Evolutionary conservation across 2,329 filamentous ascomycete species (phyloP), one percentile per base, ranked within the genome.

Genomic region (Penicillium sp.): DNA sequence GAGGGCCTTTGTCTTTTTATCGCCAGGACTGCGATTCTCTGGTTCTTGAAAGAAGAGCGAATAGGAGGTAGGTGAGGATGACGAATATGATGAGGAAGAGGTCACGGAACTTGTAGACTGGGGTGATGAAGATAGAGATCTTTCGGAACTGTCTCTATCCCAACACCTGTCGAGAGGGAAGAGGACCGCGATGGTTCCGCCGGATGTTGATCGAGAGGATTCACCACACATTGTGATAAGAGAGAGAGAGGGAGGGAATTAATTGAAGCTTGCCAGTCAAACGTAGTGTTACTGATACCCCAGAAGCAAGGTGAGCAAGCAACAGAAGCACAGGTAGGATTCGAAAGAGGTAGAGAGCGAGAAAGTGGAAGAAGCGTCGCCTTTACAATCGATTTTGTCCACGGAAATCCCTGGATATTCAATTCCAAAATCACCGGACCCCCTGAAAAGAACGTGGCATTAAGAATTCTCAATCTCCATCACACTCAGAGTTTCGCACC

Each of bases 201-300:
- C 68, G 26, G 59, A 73, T 26, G 77, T 77, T 11, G 59, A 77
- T 24, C 62, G 82, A 42, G 64, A 59, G 8, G 76, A 76, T 0
- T 59, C 49, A 11, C 66, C 73, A 4, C 81, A 81, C 18, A 74
- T 83, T 56, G 77, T 40, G 41, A 39, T 32, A 9, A 26, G 47
- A 28, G 4, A 35, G n/a, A 18, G 34, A 49, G 33, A 45, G 35
- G 9, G n/a, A 37, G 33, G 12, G 27, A 4, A 12, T 13, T 33
- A 32, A 43, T 26, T 27, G 9, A 11, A 25, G 18, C 18, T 18
- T 18, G 18, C 18, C 18, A 18, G 18, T 18, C 18, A 18, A 18
- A 18, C 3, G 18, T 32, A 32, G 29, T 32, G 29, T 32, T 4
- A 11, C 18, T 18, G 18, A 18, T 18, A 18, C 18, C 18, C 18